These are phyloP conservation scores for Barnettozyma vustinii DNA, from an alignment of 805 yeast species.

Conservation along the genomic window DNA sequence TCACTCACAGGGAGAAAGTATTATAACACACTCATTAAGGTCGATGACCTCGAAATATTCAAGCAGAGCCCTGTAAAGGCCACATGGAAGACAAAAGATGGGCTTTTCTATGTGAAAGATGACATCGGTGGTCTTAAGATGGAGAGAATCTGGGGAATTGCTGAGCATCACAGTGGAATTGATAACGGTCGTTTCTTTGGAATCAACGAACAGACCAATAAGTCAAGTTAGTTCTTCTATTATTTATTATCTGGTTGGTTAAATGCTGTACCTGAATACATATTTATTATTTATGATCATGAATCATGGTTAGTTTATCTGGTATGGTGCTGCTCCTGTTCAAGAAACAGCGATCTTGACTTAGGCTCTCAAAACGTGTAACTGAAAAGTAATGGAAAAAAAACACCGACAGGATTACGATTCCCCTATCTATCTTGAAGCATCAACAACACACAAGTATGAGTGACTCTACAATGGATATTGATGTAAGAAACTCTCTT, in stretches of 20 bases:
- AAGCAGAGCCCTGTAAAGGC: conserved; percentile 42
- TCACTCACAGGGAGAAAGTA: conserved; percentile 61
- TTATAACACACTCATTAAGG: conserved; percentile 53
- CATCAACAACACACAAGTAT: background rate
- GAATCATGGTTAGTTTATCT: background rate
- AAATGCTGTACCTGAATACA: background rate
- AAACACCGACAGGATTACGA: background rate
- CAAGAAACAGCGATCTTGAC: too few species aligned
- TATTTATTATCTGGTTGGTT: background rate
- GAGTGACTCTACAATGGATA: conserved; percentile 13
- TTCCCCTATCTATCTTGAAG: too few species aligned
- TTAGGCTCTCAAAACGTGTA: background rate
- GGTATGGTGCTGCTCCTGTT: too few species aligned
- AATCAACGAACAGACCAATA: background rate
- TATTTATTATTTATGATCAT: background rate
- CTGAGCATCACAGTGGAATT: conserved; percentile 60
- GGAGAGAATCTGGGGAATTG: conserved; percentile 84
- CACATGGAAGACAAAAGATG: conserved; percentile 38
- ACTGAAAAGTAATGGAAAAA: background rate
- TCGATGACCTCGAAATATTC: conserved; percentile 40
- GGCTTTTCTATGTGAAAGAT: conserved; percentile 53
- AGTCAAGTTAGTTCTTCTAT: background rate
- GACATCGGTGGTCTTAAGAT: conserved; percentile 76
- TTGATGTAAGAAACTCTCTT: conserved; percentile 14
- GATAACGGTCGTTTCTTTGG: conserved; percentile 55